These are phyloP conservation scores for Pseudohyphozyma bogoriensis DNA, from an alignment of 768 basidiomycete species.

Conservation along the genomic window DNA sequence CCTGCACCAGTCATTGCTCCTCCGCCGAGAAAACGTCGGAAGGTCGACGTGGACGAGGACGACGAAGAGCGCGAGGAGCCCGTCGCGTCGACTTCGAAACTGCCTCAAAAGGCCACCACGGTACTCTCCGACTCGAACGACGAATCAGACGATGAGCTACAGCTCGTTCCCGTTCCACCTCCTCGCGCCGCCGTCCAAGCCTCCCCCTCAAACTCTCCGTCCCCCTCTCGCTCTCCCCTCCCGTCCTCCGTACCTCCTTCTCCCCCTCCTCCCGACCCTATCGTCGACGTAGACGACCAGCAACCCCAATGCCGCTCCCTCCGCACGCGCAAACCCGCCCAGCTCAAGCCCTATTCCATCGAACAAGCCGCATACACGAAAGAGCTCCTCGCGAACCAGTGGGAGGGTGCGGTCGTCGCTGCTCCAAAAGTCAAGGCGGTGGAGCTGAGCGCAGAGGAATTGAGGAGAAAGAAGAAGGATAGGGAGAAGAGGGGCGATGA, in stretches of 20 bases:
- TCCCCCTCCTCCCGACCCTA: no score
- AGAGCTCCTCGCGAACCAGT: conserved; percentile 17
- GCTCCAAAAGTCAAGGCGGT: neutral
- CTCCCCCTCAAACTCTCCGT: neutral
- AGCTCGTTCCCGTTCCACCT: no score
- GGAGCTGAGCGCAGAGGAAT: conserved; percentile 9
- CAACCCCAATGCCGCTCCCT: conserved; percentile 15
- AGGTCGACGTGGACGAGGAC: no score
- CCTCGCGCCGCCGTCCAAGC: no score
- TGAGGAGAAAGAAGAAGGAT: conserved; percentile 10
- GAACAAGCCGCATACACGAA: conserved; percentile 22
- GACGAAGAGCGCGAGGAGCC: no score
- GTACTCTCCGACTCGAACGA: no score
- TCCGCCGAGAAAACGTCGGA: no score
- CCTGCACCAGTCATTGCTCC: neutral
- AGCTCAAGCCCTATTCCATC: conserved; percentile 27
- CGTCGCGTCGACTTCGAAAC: no score
- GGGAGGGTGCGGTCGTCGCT: conserved; percentile 28
- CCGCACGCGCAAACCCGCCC: conserved; percentile 22
- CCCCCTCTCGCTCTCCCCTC: neutral
- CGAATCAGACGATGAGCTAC: neutral
- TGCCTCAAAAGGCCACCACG: no score
- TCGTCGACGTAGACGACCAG: neutral
- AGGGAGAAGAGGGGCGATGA: conserved; percentile 1
- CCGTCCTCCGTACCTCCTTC: neutral